Conservation (phyloP, 108 stramenopile genomes). For the Nannochloropsis salina region DNA sequence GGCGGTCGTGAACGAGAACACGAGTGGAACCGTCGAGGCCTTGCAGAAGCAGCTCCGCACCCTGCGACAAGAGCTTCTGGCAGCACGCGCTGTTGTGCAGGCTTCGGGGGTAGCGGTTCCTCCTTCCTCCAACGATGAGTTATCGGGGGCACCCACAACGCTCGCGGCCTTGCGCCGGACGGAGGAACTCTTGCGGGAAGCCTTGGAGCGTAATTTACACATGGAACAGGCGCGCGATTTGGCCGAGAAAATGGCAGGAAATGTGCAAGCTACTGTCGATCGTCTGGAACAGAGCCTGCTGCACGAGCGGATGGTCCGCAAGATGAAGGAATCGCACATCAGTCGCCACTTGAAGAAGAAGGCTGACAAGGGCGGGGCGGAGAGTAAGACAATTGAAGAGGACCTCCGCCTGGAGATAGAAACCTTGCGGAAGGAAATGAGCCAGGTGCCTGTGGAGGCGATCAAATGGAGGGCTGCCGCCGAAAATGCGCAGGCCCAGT, state of each 20-base stretch:
- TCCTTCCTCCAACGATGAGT: background rate
- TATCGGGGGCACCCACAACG: background rate
- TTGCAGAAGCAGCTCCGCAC: conserved; percentile 32
- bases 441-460: conserved; percentile 23
- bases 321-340: background rate
- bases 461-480: conserved; percentile 33
- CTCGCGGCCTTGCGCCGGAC: background rate
- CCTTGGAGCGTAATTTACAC: background rate
- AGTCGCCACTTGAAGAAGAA: background rate
- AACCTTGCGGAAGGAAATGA: conserved; percentile 28
- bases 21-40: conserved; percentile 46
- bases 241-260: background rate
- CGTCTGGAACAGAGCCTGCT: background rate
- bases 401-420: conserved; percentile 20
- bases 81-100: background rate
- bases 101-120: background rate
- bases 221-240: background rate
- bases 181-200: conserved; percentile 19
- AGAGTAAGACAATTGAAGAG: conserved; percentile 18
- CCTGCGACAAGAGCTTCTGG: conserved; percentile 33
- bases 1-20: conserved; percentile 53
- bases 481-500: conserved; percentile 31
- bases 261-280: background rate
- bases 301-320: background rate
- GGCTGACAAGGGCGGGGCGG: background rate